Evolutionary conservation across 331 rosid genomes (phyloP).

Genomic region (Stylosanthes scabra): DNA sequence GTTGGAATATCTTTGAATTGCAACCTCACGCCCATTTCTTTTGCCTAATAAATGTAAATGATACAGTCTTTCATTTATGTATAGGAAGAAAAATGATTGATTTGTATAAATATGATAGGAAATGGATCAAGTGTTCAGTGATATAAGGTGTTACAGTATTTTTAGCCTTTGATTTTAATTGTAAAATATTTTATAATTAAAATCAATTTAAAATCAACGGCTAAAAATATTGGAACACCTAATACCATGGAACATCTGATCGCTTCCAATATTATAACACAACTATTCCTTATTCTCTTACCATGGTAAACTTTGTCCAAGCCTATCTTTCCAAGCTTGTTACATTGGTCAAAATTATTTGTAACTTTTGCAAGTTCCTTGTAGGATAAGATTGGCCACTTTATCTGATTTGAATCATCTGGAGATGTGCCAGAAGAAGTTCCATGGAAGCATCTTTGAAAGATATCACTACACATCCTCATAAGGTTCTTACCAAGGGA

Average conservation of each 20-base stretch:
- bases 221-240: no score
- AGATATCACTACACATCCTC: slow-evolving; percentile 15
- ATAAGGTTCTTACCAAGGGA: background rate
- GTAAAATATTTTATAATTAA: no score
- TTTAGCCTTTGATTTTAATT: no score
- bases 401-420: background rate
- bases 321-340: slow-evolving; percentile 53
- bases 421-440: background rate
- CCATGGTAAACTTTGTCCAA: slow-evolving; percentile 59
- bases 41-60: background rate
- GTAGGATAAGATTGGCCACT: slow-evolving; percentile 37
- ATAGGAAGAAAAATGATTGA: no score
- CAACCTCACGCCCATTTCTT: background rate
- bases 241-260: no score
- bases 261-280: no score
- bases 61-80: no score
- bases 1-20: slow-evolving; percentile 37
- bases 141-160: no score
- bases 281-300: slow-evolving; percentile 36
- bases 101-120: no score
- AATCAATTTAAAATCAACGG: no score
- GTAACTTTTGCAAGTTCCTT: slow-evolving; percentile 59
- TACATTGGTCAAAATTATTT: slow-evolving; percentile 49
- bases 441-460: slow-evolving; percentile 7
- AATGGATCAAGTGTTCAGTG: no score